phyloP scores from a whole-genome alignment of 805 yeast species.

The Starmerella bacillaris region DNA sequence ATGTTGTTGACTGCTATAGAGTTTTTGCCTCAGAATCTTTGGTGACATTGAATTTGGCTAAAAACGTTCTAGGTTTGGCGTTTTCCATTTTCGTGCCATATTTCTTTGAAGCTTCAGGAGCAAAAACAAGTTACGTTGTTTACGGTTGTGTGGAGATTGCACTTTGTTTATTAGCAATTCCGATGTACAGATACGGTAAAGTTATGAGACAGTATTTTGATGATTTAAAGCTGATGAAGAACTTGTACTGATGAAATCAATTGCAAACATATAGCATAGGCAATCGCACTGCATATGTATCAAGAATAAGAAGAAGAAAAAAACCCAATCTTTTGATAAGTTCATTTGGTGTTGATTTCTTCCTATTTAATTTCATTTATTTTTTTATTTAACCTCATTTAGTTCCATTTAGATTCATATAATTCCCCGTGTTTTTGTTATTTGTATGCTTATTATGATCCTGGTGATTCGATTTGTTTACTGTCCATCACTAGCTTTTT shows the following conservation, averaged over 20 bases:
- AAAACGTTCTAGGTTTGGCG: slow-evolving; percentile 37
- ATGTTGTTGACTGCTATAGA: slow-evolving; percentile 38
- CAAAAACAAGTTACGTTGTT: slow-evolving; percentile 31
- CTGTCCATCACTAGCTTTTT: no score
- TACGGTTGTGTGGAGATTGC: slow-evolving; percentile 36
- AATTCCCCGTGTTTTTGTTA: no score
- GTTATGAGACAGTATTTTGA: slow-evolving; percentile 13
- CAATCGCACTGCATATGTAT: no score
- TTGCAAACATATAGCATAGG: no score
- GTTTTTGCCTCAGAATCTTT: slow-evolving; percentile 41
- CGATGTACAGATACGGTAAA: slow-evolving; percentile 40
- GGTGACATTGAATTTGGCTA: slow-evolving; percentile 37
- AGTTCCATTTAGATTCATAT: no score
- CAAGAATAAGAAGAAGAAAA: no score
- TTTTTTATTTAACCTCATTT: no score
- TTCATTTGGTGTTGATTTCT: no score
- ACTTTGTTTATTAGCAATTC: slow-evolving; percentile 33
- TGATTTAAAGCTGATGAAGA: neutral
- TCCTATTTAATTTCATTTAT: no score
- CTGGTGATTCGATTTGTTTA: no score
- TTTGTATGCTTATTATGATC: no score
- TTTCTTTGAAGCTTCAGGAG: slow-evolving; percentile 28
- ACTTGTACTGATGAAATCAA: neutral
- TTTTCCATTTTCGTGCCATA: slow-evolving; percentile 39
- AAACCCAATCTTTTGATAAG: no score